phyloP scores from a whole-genome alignment of 192 early-diverging fungal genomes.

The Backusella sp. region DNA sequence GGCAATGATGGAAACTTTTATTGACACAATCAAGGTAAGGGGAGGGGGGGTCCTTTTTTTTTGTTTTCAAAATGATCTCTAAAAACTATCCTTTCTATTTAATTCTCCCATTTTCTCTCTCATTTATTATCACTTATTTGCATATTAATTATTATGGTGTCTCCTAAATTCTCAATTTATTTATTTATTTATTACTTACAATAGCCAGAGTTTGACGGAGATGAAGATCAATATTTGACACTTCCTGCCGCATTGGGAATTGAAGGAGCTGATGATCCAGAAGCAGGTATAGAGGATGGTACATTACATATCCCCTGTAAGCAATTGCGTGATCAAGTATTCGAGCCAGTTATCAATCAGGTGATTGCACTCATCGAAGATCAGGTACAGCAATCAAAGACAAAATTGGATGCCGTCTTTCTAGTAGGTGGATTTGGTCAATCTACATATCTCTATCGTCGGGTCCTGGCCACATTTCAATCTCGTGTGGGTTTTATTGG shows the following conservation, averaged over 20 bases:
- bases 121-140: background rate
- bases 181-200: background rate
- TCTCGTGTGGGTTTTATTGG: slow-evolving; percentile 41
- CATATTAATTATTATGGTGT: background rate
- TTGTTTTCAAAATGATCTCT: background rate
- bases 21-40: slow-evolving; percentile 47
- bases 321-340: slow-evolving; percentile 46
- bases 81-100: background rate
- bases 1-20: slow-evolving; percentile 46
- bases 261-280: slow-evolving; percentile 33
- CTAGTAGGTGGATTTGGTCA: slow-evolving; percentile 52
- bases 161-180: background rate
- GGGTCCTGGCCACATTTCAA: slow-evolving; percentile 36
- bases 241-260: slow-evolving; percentile 39
- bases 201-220: slow-evolving; percentile 47
- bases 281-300: slow-evolving; percentile 45
- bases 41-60: background rate
- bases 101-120: background rate
- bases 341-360: slow-evolving; percentile 48
- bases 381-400: slow-evolving; percentile 38
- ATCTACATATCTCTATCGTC: slow-evolving; percentile 47
- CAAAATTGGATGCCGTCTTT: slow-evolving; percentile 43
- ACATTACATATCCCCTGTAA: slow-evolving; percentile 37
- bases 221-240: slow-evolving; percentile 43
- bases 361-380: slow-evolving; percentile 44